These are phyloP conservation scores for Coniosporium uncinatum DNA, from an alignment of 2,329 filamentous ascomycete genomes.

Conservation along the genomic window DNA sequence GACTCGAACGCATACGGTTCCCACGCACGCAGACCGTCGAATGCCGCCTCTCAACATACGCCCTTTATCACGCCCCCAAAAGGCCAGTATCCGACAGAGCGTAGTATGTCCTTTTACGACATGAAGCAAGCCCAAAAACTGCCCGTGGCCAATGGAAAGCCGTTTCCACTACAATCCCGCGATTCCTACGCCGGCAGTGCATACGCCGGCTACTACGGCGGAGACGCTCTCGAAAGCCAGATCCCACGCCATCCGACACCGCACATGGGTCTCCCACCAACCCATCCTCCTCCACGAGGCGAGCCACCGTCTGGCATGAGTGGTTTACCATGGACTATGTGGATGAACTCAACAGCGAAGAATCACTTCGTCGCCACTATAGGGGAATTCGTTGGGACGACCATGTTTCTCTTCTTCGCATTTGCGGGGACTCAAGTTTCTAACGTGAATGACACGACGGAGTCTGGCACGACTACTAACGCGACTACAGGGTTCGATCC, in stretches of 20 bases:
- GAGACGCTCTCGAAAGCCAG: neutral
- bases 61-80: neutral
- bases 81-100: neutral
- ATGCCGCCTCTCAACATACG: neutral
- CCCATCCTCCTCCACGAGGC: neutral
- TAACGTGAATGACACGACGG: slow-evolving; percentile 15
- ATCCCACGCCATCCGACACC: neutral
- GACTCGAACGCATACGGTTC: neutral
- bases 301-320: neutral
- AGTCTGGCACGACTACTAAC: neutral
- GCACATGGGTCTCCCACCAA: neutral
- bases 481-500: slow-evolving; percentile 13
- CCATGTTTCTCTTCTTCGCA: slow-evolving; percentile 30
- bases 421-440: slow-evolving; percentile 29
- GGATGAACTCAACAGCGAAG: slow-evolving; percentile 4
- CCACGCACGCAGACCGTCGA: neutral
- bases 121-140: neutral
- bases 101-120: neutral
- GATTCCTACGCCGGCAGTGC: neutral
- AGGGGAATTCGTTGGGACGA: slow-evolving; percentile 28
- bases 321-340: slow-evolving; percentile 2
- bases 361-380: slow-evolving; percentile 25
- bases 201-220: neutral
- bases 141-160: neutral
- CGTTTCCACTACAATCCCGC: neutral